Percentiles rank a stretch among this genome's conserved stretches.
Evolutionary conservation across 2,329 filamentous ascomycete species (phyloP).

Genomic region (Botrytis fabae): DNA sequence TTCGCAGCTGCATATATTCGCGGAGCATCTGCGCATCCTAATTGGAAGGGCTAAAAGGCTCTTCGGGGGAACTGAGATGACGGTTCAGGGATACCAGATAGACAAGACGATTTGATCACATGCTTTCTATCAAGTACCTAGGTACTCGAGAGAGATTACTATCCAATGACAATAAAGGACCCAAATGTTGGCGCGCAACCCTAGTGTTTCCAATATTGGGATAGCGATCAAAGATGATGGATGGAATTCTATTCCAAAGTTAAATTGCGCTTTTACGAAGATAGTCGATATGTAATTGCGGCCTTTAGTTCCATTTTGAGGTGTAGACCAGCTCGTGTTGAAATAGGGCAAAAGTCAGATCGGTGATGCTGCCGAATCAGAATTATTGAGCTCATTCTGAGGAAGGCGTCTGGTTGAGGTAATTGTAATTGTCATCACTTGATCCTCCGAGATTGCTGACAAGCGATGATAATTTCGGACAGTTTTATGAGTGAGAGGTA

Average conservation of each 20-base stretch:
- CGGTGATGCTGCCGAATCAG: neutral
- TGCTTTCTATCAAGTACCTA: neutral
- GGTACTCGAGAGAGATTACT: neutral
- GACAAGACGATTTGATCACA: neutral
- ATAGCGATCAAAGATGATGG: neutral
- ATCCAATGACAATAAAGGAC: neutral
- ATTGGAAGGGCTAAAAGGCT: neutral
- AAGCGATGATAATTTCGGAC: neutral
- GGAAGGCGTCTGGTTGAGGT: constrained; percentile 2
- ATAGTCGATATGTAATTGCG: neutral
- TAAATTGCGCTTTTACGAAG: neutral
- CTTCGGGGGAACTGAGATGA: neutral
- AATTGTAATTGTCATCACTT: neutral
- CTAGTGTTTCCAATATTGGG: neutral
- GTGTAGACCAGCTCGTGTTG: neutral
- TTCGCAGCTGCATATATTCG: neutral
- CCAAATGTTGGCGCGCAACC: neutral
- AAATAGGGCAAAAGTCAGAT: neutral
- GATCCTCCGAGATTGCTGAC: neutral
- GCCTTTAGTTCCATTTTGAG: neutral
- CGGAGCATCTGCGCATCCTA: neutral
- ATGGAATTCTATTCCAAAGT: neutral
- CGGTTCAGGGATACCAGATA: neutral
- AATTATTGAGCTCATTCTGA: neutral
- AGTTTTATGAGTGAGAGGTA: neutral